phyloP scores from a whole-genome alignment of 495 filamentous ascomycete genomes.

The Penicillium flavigenum region DNA sequence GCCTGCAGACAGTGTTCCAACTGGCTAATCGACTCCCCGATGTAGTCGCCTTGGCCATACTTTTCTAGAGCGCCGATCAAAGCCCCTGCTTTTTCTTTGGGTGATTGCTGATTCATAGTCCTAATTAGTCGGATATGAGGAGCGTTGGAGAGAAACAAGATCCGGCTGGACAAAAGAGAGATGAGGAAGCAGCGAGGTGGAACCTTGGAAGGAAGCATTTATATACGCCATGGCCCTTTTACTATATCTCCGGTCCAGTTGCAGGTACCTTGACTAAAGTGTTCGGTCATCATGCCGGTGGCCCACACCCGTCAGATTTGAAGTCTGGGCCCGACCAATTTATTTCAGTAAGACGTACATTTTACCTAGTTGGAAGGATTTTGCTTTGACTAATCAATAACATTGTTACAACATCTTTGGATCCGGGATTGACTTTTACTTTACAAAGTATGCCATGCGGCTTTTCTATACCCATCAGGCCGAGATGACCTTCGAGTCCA shows the following conservation, averaged over 20 bases:
- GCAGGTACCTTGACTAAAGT: neutral
- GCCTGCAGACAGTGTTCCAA: slow-evolving; percentile 49
- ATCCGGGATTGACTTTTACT: neutral
- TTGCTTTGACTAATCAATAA: neutral
- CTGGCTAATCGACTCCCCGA: slow-evolving; percentile 48
- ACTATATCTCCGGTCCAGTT: neutral
- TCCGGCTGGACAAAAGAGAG: neutral
- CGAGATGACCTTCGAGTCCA: slow-evolving; percentile 25
- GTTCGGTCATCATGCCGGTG: slow-evolving; percentile 1
- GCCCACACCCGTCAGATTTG: neutral
- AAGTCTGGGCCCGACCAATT: neutral
- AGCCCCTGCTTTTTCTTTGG: slow-evolving; percentile 18
- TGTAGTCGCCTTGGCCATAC: slow-evolving; percentile 37
- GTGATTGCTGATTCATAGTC: slow-evolving; percentile 15
- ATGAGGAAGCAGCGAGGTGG: no score
- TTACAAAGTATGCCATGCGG: neutral
- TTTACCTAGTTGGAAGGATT: no score
- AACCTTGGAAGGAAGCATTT: neutral
- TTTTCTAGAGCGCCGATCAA: slow-evolving; percentile 31
- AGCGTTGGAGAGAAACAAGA: neutral
- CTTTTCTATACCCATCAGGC: neutral
- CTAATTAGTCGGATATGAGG: neutral
- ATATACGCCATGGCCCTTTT: neutral
- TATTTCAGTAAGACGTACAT: neutral
- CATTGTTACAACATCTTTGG: neutral